Evolutionary conservation across 2,329 filamentous ascomycete species (phyloP).

Genomic region (Verticillium longisporum): DNA sequence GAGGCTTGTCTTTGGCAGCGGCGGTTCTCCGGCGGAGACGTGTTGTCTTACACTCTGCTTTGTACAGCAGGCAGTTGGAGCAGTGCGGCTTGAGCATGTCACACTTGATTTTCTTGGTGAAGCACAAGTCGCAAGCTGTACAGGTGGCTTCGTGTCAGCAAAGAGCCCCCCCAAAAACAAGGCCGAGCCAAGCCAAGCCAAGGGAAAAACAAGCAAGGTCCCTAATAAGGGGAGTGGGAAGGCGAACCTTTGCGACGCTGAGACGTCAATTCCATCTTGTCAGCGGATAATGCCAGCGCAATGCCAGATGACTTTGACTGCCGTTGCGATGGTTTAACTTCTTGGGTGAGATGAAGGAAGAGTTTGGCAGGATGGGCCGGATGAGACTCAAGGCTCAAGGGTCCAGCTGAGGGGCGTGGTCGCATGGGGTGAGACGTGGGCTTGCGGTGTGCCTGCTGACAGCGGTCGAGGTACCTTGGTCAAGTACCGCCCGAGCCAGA

Average conservation of each 20-base stretch:
- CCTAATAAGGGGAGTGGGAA: background rate
- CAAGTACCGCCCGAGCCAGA: background rate
- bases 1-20: background rate
- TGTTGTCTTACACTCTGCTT: slow-evolving; percentile 28
- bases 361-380: background rate
- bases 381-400: background rate
- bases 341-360: background rate
- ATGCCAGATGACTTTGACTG: background rate
- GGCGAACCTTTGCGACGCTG: slow-evolving; percentile 16
- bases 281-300: background rate
- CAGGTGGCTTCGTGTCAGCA: background rate
- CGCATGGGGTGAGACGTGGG: background rate
- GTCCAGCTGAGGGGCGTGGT: background rate
- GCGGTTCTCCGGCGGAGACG: slow-evolving; percentile 16
- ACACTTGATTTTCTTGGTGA: slow-evolving; percentile 39
- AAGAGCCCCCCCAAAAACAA: background rate
- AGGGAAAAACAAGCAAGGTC: background rate
- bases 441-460: background rate
- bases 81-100: slow-evolving; percentile 35
- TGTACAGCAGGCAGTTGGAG: slow-evolving; percentile 35
- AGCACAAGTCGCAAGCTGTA: slow-evolving; percentile 35
- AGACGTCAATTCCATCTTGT: slow-evolving; percentile 19
- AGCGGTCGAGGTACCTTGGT: background rate
- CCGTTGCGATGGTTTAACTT: background rate
- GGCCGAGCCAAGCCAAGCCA: background rate